These are phyloP conservation scores for Aureobasidium sp. DNA, from an alignment of 2,329 filamentous ascomycete species.

Conservation along the genomic window DNA sequence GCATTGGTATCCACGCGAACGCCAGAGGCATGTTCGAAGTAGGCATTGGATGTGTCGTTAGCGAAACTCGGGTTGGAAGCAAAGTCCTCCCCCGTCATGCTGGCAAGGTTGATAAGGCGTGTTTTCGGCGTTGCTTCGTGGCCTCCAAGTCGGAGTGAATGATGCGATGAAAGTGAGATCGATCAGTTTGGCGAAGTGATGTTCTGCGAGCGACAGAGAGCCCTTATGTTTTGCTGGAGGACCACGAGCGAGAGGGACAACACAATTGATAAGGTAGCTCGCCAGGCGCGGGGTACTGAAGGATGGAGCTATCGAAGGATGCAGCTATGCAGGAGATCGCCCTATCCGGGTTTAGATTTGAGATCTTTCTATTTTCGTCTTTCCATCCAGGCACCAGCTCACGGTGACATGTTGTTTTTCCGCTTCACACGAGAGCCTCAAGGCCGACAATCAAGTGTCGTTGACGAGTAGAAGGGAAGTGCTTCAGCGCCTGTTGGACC, in stretches of 20 bases:
- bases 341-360: background rate
- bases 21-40: slow-evolving; percentile 39
- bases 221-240: background rate
- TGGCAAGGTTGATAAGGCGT: background rate
- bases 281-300: background rate
- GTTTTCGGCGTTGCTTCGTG: background rate
- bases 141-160: background rate
- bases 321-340: background rate
- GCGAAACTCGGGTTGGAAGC: background rate
- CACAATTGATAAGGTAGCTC: background rate
- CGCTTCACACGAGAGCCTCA: background rate
- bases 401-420: background rate
- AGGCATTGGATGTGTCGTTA: slow-evolving; percentile 34
- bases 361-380: background rate
- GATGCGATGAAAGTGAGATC: background rate
- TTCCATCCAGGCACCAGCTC: background rate
- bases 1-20: slow-evolving; percentile 38
- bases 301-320: slow-evolving; percentile 10
- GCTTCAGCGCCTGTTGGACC: background rate
- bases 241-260: background rate
- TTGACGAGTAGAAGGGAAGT: background rate
- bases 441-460: background rate
- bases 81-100: background rate
- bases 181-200: background rate
- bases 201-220: no score